Evolutionary conservation across 805 yeast species (phyloP), one percentile per base, ranked within the genome.

Genomic region (Clavispora fructus): DNA sequence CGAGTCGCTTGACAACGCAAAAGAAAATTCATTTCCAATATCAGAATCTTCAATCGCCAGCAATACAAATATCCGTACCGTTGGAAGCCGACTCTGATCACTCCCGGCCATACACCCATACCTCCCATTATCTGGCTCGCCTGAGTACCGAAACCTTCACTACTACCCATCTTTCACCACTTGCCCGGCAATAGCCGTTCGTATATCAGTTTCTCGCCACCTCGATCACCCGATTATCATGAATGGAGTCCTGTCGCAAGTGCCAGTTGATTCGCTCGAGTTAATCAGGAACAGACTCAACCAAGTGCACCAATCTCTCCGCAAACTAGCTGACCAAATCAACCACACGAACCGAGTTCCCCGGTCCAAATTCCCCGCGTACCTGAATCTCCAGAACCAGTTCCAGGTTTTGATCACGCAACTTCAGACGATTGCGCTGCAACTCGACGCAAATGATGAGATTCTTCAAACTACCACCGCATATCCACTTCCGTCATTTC

Each of bases 321-420:
- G 68, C 26, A 71, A 59, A 55, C 59, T 64, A 41, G 61, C 63
- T 3, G 77, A 64, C 46, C 73, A 68, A 51, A 62, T 63, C 23
- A 65, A 62, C 49, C 61, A 63, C 47, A 66, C 67, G 42, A 64
- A 54, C 49, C 52, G 75, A 42, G 61, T 67, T 45, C 73, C 68
- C 10, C 64, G 57, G 51, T 71, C 57, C 58, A 66, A 61, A 44
- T 54, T 69, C 12, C 81, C 64, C 14, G 65, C 65, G 39, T 79
- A 76, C 79, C 82, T 82, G 14, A 81, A 86, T 3, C 67, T 92
- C 17, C 97, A 87, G 58, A 82, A 84, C 50, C 98, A 92, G 63
- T 80, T 89, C 56, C 87, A 82, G 55, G 88, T 91, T 26, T 77
- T 89, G 8, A 63, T 91, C 29, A 86, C 96, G 13, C 98, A 94